Conservation (phyloP, 2,329 filamentous ascomycete species). For the Lasiodiplodia sp. region DNA sequence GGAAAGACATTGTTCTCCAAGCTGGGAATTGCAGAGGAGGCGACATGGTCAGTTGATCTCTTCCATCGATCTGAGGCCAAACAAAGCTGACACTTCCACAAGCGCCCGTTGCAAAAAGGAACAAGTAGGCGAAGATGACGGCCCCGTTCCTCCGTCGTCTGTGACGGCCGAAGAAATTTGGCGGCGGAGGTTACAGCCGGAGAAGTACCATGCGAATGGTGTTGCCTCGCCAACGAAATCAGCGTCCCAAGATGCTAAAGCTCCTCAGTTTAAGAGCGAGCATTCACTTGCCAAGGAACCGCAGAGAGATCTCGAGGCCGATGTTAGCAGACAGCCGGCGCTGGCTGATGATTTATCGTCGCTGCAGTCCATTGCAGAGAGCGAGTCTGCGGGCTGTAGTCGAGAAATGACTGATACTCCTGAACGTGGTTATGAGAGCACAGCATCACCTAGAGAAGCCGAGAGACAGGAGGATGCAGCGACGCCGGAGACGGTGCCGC, state of each 20-base stretch:
- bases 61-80: background rate
- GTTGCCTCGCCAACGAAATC: background rate
- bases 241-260: background rate
- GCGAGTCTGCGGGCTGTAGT: background rate
- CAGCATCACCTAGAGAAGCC: background rate
- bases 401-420: background rate
- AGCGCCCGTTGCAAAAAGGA: constrained; percentile 5
- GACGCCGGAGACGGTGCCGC: background rate
- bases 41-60: background rate
- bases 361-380: background rate
- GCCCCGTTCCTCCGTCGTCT: background rate
- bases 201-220: background rate
- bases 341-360: background rate
- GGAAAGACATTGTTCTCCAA: constrained; percentile 7
- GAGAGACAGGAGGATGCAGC: background rate
- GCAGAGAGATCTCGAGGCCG: background rate
- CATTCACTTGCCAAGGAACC: background rate
- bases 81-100: background rate
- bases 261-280: background rate
- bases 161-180: constrained; percentile 8
- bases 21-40: background rate
- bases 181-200: constrained; percentile 2
- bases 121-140: background rate
- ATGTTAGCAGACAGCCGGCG: background rate
- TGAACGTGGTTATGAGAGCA: background rate